Evolutionary conservation across 768 basidiomycete genomes (phyloP).

Genomic region (Pleurotus citrinopileatus): DNA sequence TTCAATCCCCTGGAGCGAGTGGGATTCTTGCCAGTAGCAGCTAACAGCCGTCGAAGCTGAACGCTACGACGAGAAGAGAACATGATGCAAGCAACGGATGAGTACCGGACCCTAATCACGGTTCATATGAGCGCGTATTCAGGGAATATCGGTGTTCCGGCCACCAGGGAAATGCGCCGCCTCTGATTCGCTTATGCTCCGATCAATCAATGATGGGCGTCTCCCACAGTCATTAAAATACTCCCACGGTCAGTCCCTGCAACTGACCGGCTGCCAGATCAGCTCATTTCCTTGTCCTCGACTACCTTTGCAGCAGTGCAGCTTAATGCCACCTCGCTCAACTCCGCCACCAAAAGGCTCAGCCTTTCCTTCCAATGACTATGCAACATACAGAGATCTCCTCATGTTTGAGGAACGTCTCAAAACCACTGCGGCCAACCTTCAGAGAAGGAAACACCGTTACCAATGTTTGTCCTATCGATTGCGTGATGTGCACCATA

Average conservation of each 20-base stretch:
- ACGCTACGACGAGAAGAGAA: not conserved
- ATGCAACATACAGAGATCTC: conserved; percentile 81
- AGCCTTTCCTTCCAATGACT: conserved; percentile 63
- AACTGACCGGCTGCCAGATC: not conserved
- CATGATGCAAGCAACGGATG: not conserved
- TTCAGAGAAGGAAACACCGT: conserved; percentile 75
- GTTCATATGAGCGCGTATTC: not conserved
- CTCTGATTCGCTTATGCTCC: not conserved
- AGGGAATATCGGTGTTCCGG: too few species aligned
- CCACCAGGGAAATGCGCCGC: not conserved
- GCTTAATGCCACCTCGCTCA: conserved; percentile 24
- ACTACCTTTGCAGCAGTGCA: not conserved
- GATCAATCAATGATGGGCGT: not conserved
- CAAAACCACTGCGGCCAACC: conserved; percentile 83
- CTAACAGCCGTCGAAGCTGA: not conserved
- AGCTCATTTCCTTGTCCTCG: not conserved
- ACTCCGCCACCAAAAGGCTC: conserved; percentile 33
- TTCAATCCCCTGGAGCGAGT: conserved; percentile 30
- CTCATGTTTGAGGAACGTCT: conserved; percentile 95
- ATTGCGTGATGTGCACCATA: not conserved
- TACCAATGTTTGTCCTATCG: conserved; percentile 65
- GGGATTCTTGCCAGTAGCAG: conserved; percentile 62
- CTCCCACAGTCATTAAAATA: not conserved
- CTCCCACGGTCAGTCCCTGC: not conserved
- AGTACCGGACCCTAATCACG: not conserved